Base-by-base conservation (phyloP, 768 basidiomycete genomes). In the Naganishia randhawae region DNA sequence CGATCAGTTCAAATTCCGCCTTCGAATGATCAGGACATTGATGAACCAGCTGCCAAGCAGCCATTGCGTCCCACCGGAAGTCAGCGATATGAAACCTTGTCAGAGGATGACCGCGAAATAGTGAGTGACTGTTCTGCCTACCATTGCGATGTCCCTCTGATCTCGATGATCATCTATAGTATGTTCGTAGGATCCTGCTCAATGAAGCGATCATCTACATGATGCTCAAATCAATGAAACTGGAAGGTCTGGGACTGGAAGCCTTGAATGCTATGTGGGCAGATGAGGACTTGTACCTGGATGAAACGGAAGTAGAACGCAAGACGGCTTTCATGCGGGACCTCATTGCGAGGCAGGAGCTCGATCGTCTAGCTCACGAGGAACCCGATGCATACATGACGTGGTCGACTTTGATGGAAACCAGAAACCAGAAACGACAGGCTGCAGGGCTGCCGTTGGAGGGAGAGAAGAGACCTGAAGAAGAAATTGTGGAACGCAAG, bases 11-110 rank as follows among this genome's bases (percentile, higher is more conserved):
- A 27, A 45, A 48, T 7, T n/a, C 13, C 45, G 19, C 6, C 3
- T 3, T 25, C 68, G 17, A 25, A 67, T n/a, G 41, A 54, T 27
- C 32, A 48, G 11, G 53, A 41, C 7, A 25, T n/a, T 25, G 63
- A 65, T 17, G 37, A 50, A 22, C 31, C 31, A 45, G 31, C 32
- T 9, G 16, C 19, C 0, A 67, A 61, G 19, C 55, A 69, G 52
- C 72, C 69, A n/a, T 32, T 63, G 10, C 62, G 69, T 32, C 74
- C 72, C 0, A 61, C 11, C 9, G 76, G 76, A 14, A 73, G 74
- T 11, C 66, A 68, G 1, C 67, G 76, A 27, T 77, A 73, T 48
- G 67, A 75, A 22, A 29, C 35, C 1, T 66, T 77, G 9, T 19
- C 57, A 0, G 33, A 31, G 1, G 39, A 35, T 9, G 62, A 67